Percentiles rank a stretch among this genome's conserved stretches.
These are phyloP conservation scores for Chaetomium strumarium DNA, from an alignment of 2,329 filamentous ascomycete genomes.

Conservation along the genomic window DNA sequence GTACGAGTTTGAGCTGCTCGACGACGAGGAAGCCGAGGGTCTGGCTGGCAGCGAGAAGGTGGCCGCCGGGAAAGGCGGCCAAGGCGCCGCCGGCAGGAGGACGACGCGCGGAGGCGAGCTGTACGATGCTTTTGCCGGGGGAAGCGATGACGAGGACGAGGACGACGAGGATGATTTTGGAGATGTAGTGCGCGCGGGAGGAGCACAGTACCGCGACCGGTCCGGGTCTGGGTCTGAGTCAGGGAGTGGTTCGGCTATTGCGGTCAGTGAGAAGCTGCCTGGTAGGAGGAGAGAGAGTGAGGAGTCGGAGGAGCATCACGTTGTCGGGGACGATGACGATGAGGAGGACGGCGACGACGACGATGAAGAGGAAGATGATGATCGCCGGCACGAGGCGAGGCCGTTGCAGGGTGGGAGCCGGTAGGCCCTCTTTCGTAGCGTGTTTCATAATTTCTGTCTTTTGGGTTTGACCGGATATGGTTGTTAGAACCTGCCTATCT, in stretches of 20 bases:
- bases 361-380: constrained; percentile 27
- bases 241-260: constrained; percentile 16
- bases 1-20: constrained; percentile 92
- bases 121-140: constrained; percentile 95
- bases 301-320: constrained; percentile 40
- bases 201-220: constrained; percentile 34
- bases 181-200: constrained; percentile 31
- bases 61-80: constrained; percentile 19
- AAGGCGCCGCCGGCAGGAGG: constrained; percentile 32
- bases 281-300: constrained; percentile 24
- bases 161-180: constrained; percentile 58
- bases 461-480: not conserved
- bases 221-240: constrained; percentile 8
- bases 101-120: constrained; percentile 74
- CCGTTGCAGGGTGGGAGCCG: constrained; percentile 15
- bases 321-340: constrained; percentile 43
- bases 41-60: constrained; percentile 40
- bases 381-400: constrained; percentile 7
- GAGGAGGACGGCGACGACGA: constrained; percentile 23
- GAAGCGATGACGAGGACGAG: constrained; percentile 71
- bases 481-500: not conserved
- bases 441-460: not conserved
- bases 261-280: constrained; percentile 27
- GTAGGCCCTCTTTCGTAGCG: not conserved
- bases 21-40: constrained; percentile 65